A percentile compares a stretch with the other conserved stretches of the same genome.
phyloP scores from a whole-genome alignment of 2,329 filamentous ascomycete species.

The Alternaria gaisen region DNA sequence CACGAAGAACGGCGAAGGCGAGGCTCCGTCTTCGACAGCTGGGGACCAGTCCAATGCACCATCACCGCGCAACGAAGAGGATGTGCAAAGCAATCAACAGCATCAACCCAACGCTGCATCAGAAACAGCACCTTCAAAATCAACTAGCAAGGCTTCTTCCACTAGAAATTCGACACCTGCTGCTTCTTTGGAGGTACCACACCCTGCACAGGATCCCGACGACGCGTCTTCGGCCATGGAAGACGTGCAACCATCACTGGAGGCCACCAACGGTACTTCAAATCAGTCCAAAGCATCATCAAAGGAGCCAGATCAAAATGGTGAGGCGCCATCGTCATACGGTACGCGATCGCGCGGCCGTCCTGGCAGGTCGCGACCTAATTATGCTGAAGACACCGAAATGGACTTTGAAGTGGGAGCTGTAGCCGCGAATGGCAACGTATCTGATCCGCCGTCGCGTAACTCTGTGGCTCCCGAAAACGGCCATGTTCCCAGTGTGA shows the following conservation, averaged over 20 bases:
- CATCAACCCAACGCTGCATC: slow-evolving; percentile 34
- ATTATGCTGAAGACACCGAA: slow-evolving; percentile 96
- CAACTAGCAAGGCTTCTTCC: slow-evolving; percentile 47
- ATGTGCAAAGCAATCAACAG: slow-evolving; percentile 37
- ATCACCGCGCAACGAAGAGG: slow-evolving; percentile 40
- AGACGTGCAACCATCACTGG: slow-evolving; percentile 40
- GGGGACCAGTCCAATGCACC: slow-evolving; percentile 42
- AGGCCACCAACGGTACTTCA: slow-evolving; percentile 38
- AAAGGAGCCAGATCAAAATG: slow-evolving; percentile 46
- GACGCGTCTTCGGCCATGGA: slow-evolving; percentile 40
- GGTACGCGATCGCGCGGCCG: slow-evolving; percentile 94
- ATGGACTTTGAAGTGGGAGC: slow-evolving; percentile 79
- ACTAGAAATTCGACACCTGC: slow-evolving; percentile 47
- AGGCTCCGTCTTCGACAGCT: slow-evolving; percentile 41
- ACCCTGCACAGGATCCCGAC: slow-evolving; percentile 33
- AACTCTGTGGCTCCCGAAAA: slow-evolving; percentile 45
- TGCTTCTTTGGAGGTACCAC: slow-evolving; percentile 36
- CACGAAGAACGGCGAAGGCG: slow-evolving; percentile 48
- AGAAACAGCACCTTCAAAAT: slow-evolving; percentile 41
- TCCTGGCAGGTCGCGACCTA: slow-evolving; percentile 79
- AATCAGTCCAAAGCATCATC: slow-evolving; percentile 42
- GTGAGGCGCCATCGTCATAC: slow-evolving; percentile 69
- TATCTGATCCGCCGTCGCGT: slow-evolving; percentile 53
- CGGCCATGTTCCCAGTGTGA: slow-evolving; percentile 41
- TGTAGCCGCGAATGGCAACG: slow-evolving; percentile 66